Evolutionary conservation across 192 early-diverging fungal genomes (phyloP).

Genomic region (Coemansia interrupta): DNA sequence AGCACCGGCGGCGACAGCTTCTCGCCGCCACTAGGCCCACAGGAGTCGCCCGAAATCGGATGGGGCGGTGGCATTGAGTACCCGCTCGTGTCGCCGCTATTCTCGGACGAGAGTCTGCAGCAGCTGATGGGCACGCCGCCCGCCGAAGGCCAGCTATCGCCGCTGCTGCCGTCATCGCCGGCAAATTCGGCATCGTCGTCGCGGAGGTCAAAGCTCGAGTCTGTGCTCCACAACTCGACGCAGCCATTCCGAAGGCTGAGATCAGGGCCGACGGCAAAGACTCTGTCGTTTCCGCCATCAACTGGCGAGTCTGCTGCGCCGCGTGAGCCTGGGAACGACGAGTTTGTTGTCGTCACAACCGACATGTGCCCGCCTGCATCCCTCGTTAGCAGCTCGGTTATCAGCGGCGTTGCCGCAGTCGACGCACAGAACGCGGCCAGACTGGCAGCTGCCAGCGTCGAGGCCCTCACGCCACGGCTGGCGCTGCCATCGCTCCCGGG

Average conservation of each 20-base stretch:
- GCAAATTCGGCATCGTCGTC: slow-evolving; percentile 13
- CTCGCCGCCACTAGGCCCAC: slow-evolving; percentile 31
- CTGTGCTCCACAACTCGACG: slow-evolving; percentile 41
- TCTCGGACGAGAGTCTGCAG: slow-evolving; percentile 47
- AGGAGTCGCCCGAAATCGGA: slow-evolving; percentile 11
- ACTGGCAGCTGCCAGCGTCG: slow-evolving; percentile 16
- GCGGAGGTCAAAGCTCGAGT: slow-evolving; percentile 42
- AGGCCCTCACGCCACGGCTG: not conserved
- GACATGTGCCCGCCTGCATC: slow-evolving; percentile 50
- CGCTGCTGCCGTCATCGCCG: slow-evolving; percentile 10
- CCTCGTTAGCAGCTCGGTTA: slow-evolving; percentile 49
- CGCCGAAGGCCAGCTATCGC: slow-evolving; percentile 12
- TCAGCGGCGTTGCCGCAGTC: slow-evolving; percentile 37
- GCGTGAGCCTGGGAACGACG: slow-evolving; percentile 18
- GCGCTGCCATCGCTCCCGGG: not conserved
- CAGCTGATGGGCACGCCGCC: slow-evolving; percentile 42
- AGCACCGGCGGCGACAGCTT: slow-evolving; percentile 35
- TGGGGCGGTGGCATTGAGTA: slow-evolving; percentile 42
- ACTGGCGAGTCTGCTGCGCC: slow-evolving; percentile 9
- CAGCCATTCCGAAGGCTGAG: slow-evolving; percentile 46
- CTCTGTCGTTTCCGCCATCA: slow-evolving; percentile 47
- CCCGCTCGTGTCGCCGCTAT: slow-evolving; percentile 42
- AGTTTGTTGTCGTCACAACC: slow-evolving; percentile 51
- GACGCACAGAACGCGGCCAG: slow-evolving; percentile 21
- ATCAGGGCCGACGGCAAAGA: slow-evolving; percentile 22